These are phyloP conservation scores for Trichoderma breve DNA, from an alignment of 2,329 filamentous ascomycete species.

Conservation along the genomic window DNA sequence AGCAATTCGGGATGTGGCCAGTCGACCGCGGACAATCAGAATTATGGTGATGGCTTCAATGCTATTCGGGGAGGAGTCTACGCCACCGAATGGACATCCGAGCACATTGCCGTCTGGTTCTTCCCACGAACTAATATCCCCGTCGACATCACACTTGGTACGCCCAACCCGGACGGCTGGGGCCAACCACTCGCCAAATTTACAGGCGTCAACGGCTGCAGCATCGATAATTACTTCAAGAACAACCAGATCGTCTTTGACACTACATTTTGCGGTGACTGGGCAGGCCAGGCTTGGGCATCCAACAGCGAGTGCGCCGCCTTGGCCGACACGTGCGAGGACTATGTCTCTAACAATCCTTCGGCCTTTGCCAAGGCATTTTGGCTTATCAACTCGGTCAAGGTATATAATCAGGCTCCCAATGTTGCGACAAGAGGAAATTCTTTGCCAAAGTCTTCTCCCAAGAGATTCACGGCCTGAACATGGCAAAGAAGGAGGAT, in stretches of 20 bases:
- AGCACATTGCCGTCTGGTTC: slow-evolving; percentile 75
- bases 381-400: slow-evolving; percentile 73
- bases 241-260: slow-evolving; percentile 76
- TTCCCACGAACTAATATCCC: slow-evolving; percentile 69
- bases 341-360: slow-evolving; percentile 71
- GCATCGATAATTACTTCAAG: slow-evolving; percentile 68
- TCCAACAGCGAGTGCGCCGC: slow-evolving; percentile 55
- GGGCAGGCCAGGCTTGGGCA: slow-evolving; percentile 72
- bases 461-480: background rate
- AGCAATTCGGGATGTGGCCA: slow-evolving; percentile 61
- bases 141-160: slow-evolving; percentile 55
- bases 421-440: background rate
- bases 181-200: slow-evolving; percentile 68
- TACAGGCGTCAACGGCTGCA: slow-evolving; percentile 61
- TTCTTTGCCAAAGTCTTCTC: background rate
- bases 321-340: slow-evolving; percentile 63
- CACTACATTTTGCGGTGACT: slow-evolving; percentile 83
- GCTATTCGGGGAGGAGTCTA: slow-evolving; percentile 66
- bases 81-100: slow-evolving; percentile 72
- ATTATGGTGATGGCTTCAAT: slow-evolving; percentile 72
- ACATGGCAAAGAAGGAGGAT: background rate
- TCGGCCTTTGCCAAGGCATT: slow-evolving; percentile 68
- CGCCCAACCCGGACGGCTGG: slow-evolving; percentile 67
- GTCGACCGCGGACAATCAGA: slow-evolving; percentile 47
- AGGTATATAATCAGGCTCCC: slow-evolving; percentile 49